A percentile compares a stretch with the other conserved stretches of the same genome.
phyloP scores from a whole-genome alignment of 176 grass and related monocot genomes.

The Raddia distichophylla region DNA sequence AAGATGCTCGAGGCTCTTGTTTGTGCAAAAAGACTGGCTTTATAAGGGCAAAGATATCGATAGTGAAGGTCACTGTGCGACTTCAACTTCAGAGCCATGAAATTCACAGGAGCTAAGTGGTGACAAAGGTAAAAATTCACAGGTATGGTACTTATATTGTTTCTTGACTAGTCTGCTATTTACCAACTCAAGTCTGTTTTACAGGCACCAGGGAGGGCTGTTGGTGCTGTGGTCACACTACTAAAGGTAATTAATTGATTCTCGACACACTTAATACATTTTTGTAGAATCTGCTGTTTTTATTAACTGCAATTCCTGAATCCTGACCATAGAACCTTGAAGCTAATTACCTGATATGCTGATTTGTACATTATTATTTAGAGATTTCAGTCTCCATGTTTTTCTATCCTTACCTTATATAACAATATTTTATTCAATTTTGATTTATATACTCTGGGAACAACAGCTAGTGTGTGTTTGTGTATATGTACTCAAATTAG shows the following conservation, averaged over 20 bases:
- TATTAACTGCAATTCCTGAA: conserved; percentile 14
- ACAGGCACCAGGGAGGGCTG: conserved; percentile 87
- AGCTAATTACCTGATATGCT: conserved; percentile 6
- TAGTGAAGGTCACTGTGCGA: no score
- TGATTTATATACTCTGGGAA: neutral
- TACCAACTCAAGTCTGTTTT: no score
- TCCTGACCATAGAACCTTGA: conserved; percentile 16
- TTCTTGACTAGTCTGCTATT: no score
- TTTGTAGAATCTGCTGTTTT: conserved; percentile 15
- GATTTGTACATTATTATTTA: no score
- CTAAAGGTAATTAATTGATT: conserved; percentile 70
- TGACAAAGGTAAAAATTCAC: no score
- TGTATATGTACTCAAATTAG: neutral
- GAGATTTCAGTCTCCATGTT: no score
- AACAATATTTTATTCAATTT: conserved; percentile 10
- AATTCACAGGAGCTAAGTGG: no score
- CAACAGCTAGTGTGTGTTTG: neutral
- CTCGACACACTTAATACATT: conserved; percentile 7
- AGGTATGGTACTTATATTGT: no score
- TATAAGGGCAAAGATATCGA: no score
- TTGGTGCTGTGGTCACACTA: conserved; percentile 67
- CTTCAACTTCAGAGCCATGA: no score
- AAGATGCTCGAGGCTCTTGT: no score
- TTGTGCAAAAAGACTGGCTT: no score
- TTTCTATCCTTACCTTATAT: conserved; percentile 3